These are phyloP conservation scores for Lichtheimia corymbifera DNA, from an alignment of 371 early-diverging fungal genomes.

Conservation along the genomic window DNA sequence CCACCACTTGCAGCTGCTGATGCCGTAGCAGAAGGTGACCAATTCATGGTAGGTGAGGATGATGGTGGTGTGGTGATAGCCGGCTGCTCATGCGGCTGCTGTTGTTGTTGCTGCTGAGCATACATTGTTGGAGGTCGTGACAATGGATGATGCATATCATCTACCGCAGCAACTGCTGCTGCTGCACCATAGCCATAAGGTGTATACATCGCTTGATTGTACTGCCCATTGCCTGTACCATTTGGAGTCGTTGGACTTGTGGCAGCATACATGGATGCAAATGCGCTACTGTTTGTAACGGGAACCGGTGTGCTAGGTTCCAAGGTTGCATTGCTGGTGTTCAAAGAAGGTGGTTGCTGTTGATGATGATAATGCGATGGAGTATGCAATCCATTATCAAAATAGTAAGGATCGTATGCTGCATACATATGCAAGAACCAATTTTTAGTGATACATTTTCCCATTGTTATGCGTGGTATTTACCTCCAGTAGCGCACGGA, in stretches of 20 bases:
- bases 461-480: not conserved
- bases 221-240: too few relatives aligned
- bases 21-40: too few relatives aligned
- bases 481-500: constrained; percentile 15
- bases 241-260: not conserved
- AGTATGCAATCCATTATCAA: constrained; percentile 10
- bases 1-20: too few relatives aligned
- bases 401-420: not conserved
- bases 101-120: not conserved
- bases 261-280: constrained; percentile 9
- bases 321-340: not conserved
- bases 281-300: too few relatives aligned
- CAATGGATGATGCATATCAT: constrained; percentile 8
- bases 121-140: constrained; percentile 8
- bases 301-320: constrained; percentile 15
- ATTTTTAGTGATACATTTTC: constrained; percentile 1
- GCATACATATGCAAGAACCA: not conserved
- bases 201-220: constrained; percentile 5
- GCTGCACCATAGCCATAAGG: constrained; percentile 11
- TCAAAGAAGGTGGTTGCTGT: too few relatives aligned
- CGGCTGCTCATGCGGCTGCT: too few relatives aligned
- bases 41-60: too few relatives aligned
- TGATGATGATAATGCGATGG: constrained; percentile 9
- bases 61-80: too few relatives aligned
- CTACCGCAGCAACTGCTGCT: not conserved